Evolutionary conservation across 176 grass and related monocot genomes (phyloP), one percentile per base, ranked within the genome.

Genomic region (Chloris gayana): DNA sequence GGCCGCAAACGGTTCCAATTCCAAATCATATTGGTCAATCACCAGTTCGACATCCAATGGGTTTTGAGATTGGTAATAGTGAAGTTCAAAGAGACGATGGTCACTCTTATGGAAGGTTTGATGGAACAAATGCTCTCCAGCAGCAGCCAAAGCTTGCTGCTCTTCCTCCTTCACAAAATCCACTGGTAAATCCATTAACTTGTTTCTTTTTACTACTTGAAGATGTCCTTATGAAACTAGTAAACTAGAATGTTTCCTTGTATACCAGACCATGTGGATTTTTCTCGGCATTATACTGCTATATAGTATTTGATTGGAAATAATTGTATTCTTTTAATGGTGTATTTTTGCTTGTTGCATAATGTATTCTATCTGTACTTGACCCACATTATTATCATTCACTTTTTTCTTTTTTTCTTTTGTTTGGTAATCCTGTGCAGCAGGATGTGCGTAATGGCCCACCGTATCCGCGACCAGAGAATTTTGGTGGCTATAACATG

Each of bases 71-170:
- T 31, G 83, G 80, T 51, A 87, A 73, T 64, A 83, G 34, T 69
- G 95, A 91, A 44, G 89, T 84, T 63, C 87, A 73, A 94, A 92
- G 69, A 82, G 86, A 83, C 37, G 80, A 86, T 26, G 32, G 63
- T 88, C 84, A 83, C 81, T 70, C 85, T 45, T 80, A 79, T 82
- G 64, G 73, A 53, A 91, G 87, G 74, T 70, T 91, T 80, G 86
- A 91, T 82, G 89, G 84, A 67, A 62, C 82, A 81, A 88, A 86
- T 78, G 82, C 73, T 78, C 78, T 75, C 22, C 81, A 82, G 32
- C 86, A 88, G 76, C 92, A 93, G 67, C 92, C 96, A 78, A 99
- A 92, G 79, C 79, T 88, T 64, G 86, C 92, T 67, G 72, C 88
- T 82, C 68, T 94, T 29, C 92, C 92, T 25, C 50, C 82, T 57